These are phyloP conservation scores for Juncus inflexus DNA, from an alignment of 176 grass and related monocot genomes.

Conservation along the genomic window DNA sequence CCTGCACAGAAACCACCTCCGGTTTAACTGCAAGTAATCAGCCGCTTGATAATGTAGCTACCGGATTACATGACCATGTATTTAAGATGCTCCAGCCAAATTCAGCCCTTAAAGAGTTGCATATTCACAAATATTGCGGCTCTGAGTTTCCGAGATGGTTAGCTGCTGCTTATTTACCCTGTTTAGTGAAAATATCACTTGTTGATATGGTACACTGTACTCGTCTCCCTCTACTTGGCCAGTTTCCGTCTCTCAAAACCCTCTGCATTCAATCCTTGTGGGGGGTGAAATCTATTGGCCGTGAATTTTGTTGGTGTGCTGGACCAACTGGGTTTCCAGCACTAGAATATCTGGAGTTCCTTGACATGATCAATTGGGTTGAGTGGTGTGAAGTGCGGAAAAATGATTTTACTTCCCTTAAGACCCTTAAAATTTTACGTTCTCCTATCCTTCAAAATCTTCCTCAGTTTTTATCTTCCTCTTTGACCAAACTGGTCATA, in stretches of 20 bases:
- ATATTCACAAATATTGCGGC: slow-evolving; percentile 29
- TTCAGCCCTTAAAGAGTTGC: slow-evolving; percentile 14
- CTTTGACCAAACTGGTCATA: slow-evolving; percentile 30
- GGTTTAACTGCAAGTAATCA: too few species aligned
- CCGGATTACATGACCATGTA: slow-evolving; percentile 19
- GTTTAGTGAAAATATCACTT: slow-evolving; percentile 28
- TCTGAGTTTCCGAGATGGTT: slow-evolving; percentile 39
- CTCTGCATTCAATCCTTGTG: slow-evolving; percentile 17
- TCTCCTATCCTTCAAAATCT: slow-evolving; percentile 19
- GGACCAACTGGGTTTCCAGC: slow-evolving; percentile 19
- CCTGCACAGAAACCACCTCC: too few species aligned
- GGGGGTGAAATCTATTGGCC: slow-evolving; percentile 22
- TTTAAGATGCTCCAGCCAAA: slow-evolving; percentile 40
- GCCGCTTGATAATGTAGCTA: neutral
- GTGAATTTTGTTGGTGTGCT: slow-evolving; percentile 25
- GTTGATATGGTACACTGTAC: slow-evolving; percentile 15
- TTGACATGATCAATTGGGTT: slow-evolving; percentile 33
- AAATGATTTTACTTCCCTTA: slow-evolving; percentile 30
- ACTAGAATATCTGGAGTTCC: slow-evolving; percentile 31
- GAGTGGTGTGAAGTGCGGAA: slow-evolving; percentile 31
- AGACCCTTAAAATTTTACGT: slow-evolving; percentile 17
- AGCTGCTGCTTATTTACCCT: slow-evolving; percentile 25
- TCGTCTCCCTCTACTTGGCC: slow-evolving; percentile 31
- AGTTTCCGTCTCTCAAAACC: slow-evolving; percentile 24
- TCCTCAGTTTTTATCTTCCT: slow-evolving; percentile 7